Conservation (phyloP, 106 monocot genomes). For the Phalaenopsis equestris region DNA sequence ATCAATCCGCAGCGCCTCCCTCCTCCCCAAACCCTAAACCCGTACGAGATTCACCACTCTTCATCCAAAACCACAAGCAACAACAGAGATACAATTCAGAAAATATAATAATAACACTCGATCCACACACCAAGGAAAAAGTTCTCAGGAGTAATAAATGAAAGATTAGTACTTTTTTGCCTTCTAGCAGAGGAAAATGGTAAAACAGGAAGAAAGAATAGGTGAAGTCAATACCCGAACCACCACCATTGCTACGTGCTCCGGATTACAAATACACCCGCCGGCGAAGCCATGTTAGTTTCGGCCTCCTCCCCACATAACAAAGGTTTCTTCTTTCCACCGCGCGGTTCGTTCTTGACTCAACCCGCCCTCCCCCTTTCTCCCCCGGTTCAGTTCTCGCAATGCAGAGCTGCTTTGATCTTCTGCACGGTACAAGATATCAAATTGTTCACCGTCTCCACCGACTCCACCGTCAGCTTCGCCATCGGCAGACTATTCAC, state of each 20-base stretch:
- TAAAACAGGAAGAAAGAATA: background rate
- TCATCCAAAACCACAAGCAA: too few species aligned
- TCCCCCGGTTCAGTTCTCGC: background rate
- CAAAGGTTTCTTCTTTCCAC: conserved; percentile 10
- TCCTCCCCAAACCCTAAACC: too few species aligned
- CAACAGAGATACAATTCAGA: too few species aligned
- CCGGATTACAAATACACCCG: conserved; percentile 9
- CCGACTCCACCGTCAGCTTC: conserved; percentile 68
- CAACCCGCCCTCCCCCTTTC: conserved; percentile 11
- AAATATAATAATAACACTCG: background rate
- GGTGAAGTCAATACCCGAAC: conserved; percentile 69
- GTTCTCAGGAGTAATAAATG: background rate
- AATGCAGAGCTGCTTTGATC: conserved; percentile 52
- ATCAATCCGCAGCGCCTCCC: too few species aligned
- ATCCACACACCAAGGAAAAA: background rate
- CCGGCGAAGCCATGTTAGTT: background rate
- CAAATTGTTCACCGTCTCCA: conserved; percentile 81
- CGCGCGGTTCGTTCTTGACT: conserved; percentile 44
- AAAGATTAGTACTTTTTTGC: too few species aligned
- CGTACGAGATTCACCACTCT: too few species aligned
- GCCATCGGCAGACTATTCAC: conserved; percentile 52
- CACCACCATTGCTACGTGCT: conserved; percentile 57
- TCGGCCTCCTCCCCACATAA: conserved; percentile 19
- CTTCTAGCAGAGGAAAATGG: background rate
- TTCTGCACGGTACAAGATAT: conserved; percentile 79